Evolutionary conservation across 768 basidiomycete species (phyloP).

Genomic region (Trametes cubensis): DNA sequence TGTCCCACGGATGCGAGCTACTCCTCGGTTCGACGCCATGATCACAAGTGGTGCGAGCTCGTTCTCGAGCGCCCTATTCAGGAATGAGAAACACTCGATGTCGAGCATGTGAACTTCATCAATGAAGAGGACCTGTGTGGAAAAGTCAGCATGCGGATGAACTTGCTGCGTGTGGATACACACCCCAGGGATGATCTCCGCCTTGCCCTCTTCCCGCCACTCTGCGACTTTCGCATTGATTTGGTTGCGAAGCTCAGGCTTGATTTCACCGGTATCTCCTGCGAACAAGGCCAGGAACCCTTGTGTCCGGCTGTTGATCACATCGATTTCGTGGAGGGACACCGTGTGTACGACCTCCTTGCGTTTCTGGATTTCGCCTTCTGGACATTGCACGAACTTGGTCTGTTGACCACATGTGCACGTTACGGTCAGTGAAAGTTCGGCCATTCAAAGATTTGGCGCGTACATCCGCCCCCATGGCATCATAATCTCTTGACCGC

Average conservation of each 20-base stretch:
- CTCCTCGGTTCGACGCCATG: conserved; percentile 97
- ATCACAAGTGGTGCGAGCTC: conserved; percentile 95
- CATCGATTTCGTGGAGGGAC: conserved; percentile 97
- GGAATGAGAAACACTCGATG: conserved; percentile 98
- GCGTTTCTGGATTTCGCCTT: conserved; percentile 96
- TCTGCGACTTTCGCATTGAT: conserved; percentile 97
- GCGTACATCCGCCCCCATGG: conserved; percentile 94
- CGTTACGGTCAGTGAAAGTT: too few relatives aligned
- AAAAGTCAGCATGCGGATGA: neutral
- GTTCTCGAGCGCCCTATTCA: conserved; percentile 93
- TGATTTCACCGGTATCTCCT: conserved; percentile 98
- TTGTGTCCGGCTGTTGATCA: conserved; percentile 98
- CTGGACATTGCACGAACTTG: conserved; percentile 97
- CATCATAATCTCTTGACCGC: conserved; percentile 97
- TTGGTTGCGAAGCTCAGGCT: conserved; percentile 93
- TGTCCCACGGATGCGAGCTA: conserved; percentile 92
- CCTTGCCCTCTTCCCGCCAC: conserved; percentile 99
- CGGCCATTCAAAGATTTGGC: neutral
- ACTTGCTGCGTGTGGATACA: conserved; percentile 32
- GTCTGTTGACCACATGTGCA: conserved; percentile 54
- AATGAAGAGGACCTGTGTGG: conserved; percentile 86
- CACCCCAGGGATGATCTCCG: conserved; percentile 95
- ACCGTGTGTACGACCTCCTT: conserved; percentile 98
- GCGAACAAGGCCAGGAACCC: conserved; percentile 95
- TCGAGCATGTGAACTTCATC: conserved; percentile 99